These are phyloP conservation scores for Zopfia rhizophila DNA, from an alignment of 2,329 filamentous ascomycete genomes.

Conservation along the genomic window DNA sequence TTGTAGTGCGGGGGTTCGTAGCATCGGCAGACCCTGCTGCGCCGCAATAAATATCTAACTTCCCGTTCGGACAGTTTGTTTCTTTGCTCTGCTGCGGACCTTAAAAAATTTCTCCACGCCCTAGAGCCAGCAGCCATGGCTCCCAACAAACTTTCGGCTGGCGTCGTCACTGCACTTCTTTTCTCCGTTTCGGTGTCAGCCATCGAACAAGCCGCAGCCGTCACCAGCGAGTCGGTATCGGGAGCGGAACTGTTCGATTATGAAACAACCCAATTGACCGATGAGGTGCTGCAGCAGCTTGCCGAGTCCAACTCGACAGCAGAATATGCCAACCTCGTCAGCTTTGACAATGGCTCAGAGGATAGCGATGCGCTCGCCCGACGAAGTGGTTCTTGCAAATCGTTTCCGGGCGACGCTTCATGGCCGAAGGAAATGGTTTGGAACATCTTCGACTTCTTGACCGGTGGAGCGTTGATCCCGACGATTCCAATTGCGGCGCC, in stretches of 20 bases:
- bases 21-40: no score
- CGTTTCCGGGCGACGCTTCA: not conserved
- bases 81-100: no score
- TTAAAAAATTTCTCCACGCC: no score
- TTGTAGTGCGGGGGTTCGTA: no score
- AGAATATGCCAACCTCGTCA: conserved; percentile 29
- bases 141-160: no score
- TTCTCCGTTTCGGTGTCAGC: no score
- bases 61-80: no score
- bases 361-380: not conserved
- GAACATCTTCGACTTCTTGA: not conserved
- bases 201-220: no score
- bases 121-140: no score
- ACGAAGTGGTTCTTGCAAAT: not conserved
- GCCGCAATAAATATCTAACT: no score
- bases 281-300: not conserved
- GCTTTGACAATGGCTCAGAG: conserved; percentile 29
- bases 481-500: not conserved
- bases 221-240: not conserved
- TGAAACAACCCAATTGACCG: conserved; percentile 1
- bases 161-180: no score
- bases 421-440: not conserved
- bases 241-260: not conserved
- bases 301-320: not conserved
- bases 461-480: not conserved